Evolutionary conservation across 225 moss, liverwort and hornwort genomes (phyloP).

Genomic region (Physcomitrellopsis africana): DNA sequence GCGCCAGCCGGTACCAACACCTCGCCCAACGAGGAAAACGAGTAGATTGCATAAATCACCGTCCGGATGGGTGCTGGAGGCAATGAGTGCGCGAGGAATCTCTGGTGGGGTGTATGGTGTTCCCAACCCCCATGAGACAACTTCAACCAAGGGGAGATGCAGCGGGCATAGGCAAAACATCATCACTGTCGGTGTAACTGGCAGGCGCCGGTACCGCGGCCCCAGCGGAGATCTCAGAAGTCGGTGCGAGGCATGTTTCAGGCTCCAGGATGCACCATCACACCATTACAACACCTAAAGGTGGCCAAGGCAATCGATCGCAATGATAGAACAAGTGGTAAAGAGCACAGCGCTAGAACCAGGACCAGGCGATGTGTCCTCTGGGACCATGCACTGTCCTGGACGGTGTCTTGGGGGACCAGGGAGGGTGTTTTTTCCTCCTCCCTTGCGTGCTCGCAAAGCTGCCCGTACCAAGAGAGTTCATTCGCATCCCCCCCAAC

Average conservation of each 20-base stretch:
- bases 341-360: too few species aligned
- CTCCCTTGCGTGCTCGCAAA: too few species aligned
- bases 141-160: background rate
- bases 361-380: background rate
- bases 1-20: too few species aligned
- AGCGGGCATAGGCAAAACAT: background rate
- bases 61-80: background rate
- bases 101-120: background rate
- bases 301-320: background rate
- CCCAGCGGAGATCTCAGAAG: background rate
- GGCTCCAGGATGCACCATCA: background rate
- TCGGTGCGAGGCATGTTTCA: background rate
- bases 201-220: conserved; percentile 23
- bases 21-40: background rate
- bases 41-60: background rate
- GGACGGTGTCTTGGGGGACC: background rate
- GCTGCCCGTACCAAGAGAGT: too few species aligned
- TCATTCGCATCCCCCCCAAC: too few species aligned
- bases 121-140: background rate
- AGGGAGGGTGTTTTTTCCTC: too few species aligned
- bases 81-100: conserved; percentile 14
- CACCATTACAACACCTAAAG: background rate
- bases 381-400: background rate
- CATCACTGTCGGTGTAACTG: conserved; percentile 38
- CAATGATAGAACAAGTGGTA: background rate